Base-by-base conservation (phyloP, 352 stramenopile genomes). In the Pythium apleroticum region DNA sequence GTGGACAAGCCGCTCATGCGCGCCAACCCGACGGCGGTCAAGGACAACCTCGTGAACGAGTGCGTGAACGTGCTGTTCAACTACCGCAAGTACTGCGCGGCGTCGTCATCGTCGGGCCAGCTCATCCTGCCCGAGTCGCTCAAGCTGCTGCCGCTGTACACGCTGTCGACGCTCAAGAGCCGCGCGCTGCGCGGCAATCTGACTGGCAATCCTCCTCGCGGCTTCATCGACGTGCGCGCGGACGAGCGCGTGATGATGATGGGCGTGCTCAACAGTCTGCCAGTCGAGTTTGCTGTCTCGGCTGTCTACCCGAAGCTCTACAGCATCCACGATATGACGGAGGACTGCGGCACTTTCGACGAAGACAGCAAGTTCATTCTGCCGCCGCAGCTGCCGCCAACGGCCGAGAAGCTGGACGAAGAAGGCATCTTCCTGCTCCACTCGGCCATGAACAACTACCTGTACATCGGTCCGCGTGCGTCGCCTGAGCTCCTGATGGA, bases 121-220 rank as follows among this genome's bases (percentile, higher is more conserved):
- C 84, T 98, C 24, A 97, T 98, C 39, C 73, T 98, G 20, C 91
- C 91, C 15, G 91, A 98, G 63, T 93, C 90, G 58, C 80, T 97
- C 27, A 97, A 97, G 74, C 61, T 97, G 45, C 66, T 98, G 68
- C 91, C 91, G 31, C 67, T 97, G 22, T 97, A 97, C 81, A 95
- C 83, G 27, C 65, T 97, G 31, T 84, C 83, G 57, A 88, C 88
- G 17, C 69, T 97, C 20, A 97, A 98, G 74, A 93, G 81, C 56
- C 80, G 87, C 28, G 89, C 88, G n/a, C 66, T 98, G 30, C 82
- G 91, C 43, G 84, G 73, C 35, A 97, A 97, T 59, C 61, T 93
- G 22, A 86, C 81, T 24, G 86, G 81, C 8, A 90, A 92, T 49
- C 82, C 85, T 39, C 80, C 87, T 20, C 84, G 87, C 39, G 84